phyloP scores from a whole-genome alignment of 495 filamentous ascomycete species.

The Astrothelium subdiscretum region DNA sequence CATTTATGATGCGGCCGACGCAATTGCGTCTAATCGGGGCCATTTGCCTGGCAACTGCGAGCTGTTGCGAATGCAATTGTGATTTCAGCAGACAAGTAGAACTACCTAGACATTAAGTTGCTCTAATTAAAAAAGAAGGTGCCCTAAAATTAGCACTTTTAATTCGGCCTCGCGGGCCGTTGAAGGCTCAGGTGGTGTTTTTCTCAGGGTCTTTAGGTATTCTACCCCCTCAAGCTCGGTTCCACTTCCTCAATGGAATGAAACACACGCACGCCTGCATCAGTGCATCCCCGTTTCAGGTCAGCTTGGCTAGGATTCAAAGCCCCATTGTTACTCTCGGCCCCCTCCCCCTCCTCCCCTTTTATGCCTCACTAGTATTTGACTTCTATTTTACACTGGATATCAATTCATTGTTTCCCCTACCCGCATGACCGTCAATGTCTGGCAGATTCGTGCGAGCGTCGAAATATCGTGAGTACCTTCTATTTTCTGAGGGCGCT shows the following conservation, averaged over 20 bases:
- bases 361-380: not conserved
- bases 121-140: too few species aligned
- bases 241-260: not conserved
- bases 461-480: slow-evolving; percentile 89
- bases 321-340: not conserved
- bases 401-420: not conserved
- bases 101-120: too few species aligned
- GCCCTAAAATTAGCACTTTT: too few species aligned
- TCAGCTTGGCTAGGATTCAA: not conserved
- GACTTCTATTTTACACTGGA: not conserved
- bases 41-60: too few species aligned
- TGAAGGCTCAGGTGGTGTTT: not conserved
- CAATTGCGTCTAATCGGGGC: too few species aligned
- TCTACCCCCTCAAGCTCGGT: not conserved
- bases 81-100: too few species aligned
- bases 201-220: not conserved
- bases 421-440: slow-evolving; percentile 41
- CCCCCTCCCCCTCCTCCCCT: not conserved
- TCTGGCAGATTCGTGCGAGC: slow-evolving; percentile 94
- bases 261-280: not conserved
- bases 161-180: too few species aligned
- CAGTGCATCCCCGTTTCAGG: not conserved
- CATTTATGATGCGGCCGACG: too few species aligned
- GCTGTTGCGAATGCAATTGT: too few species aligned
- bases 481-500: slow-evolving; percentile 23